Evolutionary conservation across 2,329 filamentous ascomycete species (phyloP), one percentile per base, ranked within the genome.

Genomic region (Byssothecium circinans): DNA sequence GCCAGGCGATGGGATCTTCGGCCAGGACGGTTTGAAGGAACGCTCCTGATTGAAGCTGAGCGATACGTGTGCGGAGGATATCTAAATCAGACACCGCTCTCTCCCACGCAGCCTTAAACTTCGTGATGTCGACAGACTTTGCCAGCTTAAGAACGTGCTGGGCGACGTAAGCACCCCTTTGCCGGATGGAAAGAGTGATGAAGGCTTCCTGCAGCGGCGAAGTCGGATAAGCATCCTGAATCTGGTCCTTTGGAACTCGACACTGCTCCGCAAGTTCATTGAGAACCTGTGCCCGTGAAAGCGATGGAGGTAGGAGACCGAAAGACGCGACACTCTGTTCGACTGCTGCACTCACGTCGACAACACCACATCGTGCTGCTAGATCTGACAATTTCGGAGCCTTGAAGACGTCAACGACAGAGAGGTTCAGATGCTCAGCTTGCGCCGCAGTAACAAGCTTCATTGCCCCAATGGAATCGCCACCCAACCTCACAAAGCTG

Each of bases 31-130:
- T 54, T 38, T 70, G 67, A 8, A 68, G 5, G 12, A 66, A 64
- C 0, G 36, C 12, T n/a, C 62, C 61, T 8, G 63, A 62, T 29
- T 57, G 51, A 1, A 62, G 52, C 35, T 68, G 62, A 8, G 61
- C 50, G 25, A 69, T 56, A 8, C 77, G 71, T 19, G 78, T 81
- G 10, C 78, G 71, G 10, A 81, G 64, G 15, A 80, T 78, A 23
- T 76, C 74, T 20, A 74, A 61, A 29, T 75, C 72, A 7, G 71
- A 56, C 2, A 78, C 70, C 3, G 73, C 67, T 11, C 67, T 64
- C 40, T 78, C 70, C 76, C 77, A 81, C 1, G 77, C 70, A 8
- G 64, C 54, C 50, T 75, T 77, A 64, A 80, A 76, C 22, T 64
- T 68, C 7, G 58, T 56, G 2, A 78, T 33, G 46, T 79, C 67